Evolutionary conservation across 2,329 filamentous ascomycete species (phyloP), one percentile per base, ranked within the genome.

Genomic region (Hypomyces rosellus): DNA sequence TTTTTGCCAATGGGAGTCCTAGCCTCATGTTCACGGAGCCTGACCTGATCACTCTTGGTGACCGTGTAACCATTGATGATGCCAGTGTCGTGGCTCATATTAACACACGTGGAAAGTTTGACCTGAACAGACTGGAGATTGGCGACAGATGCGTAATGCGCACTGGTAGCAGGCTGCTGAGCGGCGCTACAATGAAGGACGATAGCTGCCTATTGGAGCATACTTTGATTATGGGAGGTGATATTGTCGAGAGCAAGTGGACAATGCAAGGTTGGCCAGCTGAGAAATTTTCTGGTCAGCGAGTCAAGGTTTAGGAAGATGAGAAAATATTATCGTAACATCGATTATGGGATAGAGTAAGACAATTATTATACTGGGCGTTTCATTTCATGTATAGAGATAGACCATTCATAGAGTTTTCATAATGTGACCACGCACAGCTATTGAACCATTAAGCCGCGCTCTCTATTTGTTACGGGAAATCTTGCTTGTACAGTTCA

Each of bases 1-100:
- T 81, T 5, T 80, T 80, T 48, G 74, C 76, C 1, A 77, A 75
- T 37, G 78, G 78, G 0, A 59, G 65, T 5, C 76, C 77, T 1
- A 74, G 69, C 34, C 64, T 81, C 14, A 71, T 77, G 60, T 78
- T 81, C 56, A 82, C 78, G 0, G 78, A 81, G 63, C 78, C 78
- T 1, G 78, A 81, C 50, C 67, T 81, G 6, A 65, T 82, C 13
- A 74, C 67, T 0, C 63, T 81, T 2, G 78, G 78, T 2, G 72
- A 79, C 55, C 63, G 78, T 1, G 77, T 80, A 1, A 65, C 66
- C 1, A 72, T 81, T 1, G 78, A 81, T 49, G 77, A 81, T 56
- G 76, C 77, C 1, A 78, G 74, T 57, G 63, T 81, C 5, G 77
- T 81, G 6, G 74, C 68, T 5, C 78, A 81, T 57, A 73, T 81